A percentile compares a stretch with the other conserved stretches of the same genome.
phyloP scores from a whole-genome alignment of 2,329 filamentous ascomycete species.

The Chlorencoelia australis region DNA sequence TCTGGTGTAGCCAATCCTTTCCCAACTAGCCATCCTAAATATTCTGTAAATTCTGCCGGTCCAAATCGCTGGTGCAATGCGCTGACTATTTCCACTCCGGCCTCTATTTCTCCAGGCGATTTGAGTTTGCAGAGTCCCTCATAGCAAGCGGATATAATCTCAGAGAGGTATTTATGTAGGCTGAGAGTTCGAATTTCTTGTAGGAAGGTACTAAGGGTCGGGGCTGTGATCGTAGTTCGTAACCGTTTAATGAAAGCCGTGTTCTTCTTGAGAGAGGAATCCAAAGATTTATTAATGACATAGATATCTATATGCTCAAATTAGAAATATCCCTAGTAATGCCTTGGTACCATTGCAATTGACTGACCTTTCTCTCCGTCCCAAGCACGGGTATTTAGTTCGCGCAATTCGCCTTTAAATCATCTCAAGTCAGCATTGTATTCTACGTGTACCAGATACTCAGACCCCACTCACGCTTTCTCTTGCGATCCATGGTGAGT shows the following conservation, averaged over 20 bases:
- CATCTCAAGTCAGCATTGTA: constrained; percentile 13
- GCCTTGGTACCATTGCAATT: no score
- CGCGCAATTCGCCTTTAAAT: constrained; percentile 71
- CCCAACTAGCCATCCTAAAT: constrained; percentile 84
- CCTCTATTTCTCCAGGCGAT: constrained; percentile 80
- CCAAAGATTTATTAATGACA: constrained; percentile 63
- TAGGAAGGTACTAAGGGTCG: constrained; percentile 73
- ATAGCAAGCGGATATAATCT: constrained; percentile 92
- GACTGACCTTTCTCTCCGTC: constrained; percentile 69
- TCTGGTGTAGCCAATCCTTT: constrained; percentile 87
- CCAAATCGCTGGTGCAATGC: constrained; percentile 95
- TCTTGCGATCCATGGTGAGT: constrained; percentile 50
- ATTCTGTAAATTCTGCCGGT: constrained; percentile 78
- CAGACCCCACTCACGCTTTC: constrained; percentile 42
- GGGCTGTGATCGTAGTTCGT: constrained; percentile 74
- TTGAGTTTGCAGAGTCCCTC: constrained; percentile 91
- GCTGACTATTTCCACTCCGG: constrained; percentile 85
- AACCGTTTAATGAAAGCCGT: constrained; percentile 96
- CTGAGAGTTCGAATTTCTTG: constrained; percentile 85
- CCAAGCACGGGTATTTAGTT: constrained; percentile 82
- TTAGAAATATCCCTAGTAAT: no score
- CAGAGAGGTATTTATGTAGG: constrained; percentile 91
- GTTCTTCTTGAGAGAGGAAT: constrained; percentile 96
- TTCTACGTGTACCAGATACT: neutral
- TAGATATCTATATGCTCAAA: constrained; percentile 16